Percentiles rank a stretch among this genome's conserved stretches.
Conservation (phyloP, 441 rosid genomes). For the Bocquillonia castaneifolia region DNA sequence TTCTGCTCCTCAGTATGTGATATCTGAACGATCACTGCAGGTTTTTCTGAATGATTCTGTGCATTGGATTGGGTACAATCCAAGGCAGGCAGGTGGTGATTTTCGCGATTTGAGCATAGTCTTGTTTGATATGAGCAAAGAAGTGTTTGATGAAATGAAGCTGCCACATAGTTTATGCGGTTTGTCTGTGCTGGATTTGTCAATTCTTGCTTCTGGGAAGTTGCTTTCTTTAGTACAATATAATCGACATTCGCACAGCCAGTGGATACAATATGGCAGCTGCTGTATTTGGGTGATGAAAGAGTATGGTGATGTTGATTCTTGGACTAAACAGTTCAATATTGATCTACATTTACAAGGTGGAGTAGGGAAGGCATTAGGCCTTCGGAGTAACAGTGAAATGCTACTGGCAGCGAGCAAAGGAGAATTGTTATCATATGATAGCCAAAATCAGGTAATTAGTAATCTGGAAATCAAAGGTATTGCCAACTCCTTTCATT, state of each 20-base stretch:
- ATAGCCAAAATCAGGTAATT: background rate
- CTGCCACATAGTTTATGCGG: slow-evolving; percentile 17
- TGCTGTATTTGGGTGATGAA: slow-evolving; percentile 30
- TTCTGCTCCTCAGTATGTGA: background rate
- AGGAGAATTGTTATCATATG: slow-evolving; percentile 9
- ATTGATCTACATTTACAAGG: slow-evolving; percentile 13
- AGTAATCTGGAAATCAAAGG: slow-evolving; percentile 8
- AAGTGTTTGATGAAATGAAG: slow-evolving; percentile 21
- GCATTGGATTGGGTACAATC: slow-evolving; percentile 28
- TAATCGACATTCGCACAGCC: background rate
- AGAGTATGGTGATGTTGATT: slow-evolving; percentile 18
- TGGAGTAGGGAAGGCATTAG: slow-evolving; percentile 18
- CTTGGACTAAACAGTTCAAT: slow-evolving; percentile 22
- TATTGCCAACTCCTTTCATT: background rate
- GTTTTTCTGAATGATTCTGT: slow-evolving; percentile 21
- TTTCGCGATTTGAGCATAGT: slow-evolving; percentile 12
- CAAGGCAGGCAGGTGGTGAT: background rate
- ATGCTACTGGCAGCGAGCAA: slow-evolving; percentile 12
- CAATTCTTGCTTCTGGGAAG: background rate
- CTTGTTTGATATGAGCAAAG: slow-evolving; percentile 11
- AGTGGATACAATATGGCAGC: slow-evolving; percentile 4
- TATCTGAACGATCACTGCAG: slow-evolving; percentile 6
- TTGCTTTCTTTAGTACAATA: slow-evolving; percentile 21
- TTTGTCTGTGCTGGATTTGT: slow-evolving; percentile 14
- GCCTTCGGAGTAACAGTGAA: slow-evolving; percentile 13